Percentiles rank a stretch among this genome's conserved stretches.
Evolutionary conservation across 176 grass and related monocot genomes (phyloP).

Genomic region (Avena sativa): DNA sequence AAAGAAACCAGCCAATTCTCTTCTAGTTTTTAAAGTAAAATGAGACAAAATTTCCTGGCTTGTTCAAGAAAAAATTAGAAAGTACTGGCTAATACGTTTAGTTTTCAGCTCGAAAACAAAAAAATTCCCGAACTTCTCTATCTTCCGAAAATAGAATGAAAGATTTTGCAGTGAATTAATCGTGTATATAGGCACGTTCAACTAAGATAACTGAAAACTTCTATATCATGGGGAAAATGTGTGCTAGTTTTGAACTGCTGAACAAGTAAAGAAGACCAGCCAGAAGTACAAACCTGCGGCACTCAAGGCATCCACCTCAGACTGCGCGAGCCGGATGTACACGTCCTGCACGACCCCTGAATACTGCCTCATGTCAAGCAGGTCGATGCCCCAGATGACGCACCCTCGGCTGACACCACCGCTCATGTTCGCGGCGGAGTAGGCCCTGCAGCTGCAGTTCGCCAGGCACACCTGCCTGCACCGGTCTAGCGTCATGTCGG

Average conservation of each 20-base stretch:
- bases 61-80: neutral
- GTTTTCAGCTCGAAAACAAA: neutral
- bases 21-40: too few relatives aligned
- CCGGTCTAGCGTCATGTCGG: constrained; percentile 26
- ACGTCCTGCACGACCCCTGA: constrained; percentile 33
- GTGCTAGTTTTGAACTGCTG: neutral
- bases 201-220: neutral
- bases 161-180: neutral
- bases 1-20: too few relatives aligned
- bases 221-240: neutral
- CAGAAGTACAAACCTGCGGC: constrained; percentile 34
- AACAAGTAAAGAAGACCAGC: neutral
- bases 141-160: neutral
- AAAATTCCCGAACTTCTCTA: too few relatives aligned
- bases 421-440: constrained; percentile 45
- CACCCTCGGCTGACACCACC: constrained; percentile 42
- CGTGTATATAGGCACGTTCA: neutral
- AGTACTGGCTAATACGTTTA: neutral
- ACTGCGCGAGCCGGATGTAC: constrained; percentile 59
- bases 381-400: constrained; percentile 58
- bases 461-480: constrained; percentile 49
- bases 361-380: constrained; percentile 58
- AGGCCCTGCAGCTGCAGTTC: constrained; percentile 60
- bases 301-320: constrained; percentile 52
- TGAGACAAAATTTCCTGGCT: too few relatives aligned